Evolutionary conservation across 2,329 filamentous ascomycete species (phyloP), one percentile per base, ranked within the genome.

Genomic region (Calonectria ilicicola): DNA sequence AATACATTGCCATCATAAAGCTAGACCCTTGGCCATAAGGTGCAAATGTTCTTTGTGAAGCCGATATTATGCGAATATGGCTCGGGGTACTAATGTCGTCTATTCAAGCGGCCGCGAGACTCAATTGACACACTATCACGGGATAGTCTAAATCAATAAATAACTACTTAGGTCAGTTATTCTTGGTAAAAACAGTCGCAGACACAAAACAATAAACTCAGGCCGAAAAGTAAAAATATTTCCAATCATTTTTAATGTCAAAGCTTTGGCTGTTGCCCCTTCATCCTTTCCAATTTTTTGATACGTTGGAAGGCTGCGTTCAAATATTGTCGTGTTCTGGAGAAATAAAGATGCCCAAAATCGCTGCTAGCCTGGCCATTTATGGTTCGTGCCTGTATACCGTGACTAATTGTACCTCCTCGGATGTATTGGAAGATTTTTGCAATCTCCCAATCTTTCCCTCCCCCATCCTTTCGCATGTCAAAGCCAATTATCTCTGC

Each of bases 321-420:
- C 56, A 73, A 19, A 3, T 29, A 51, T 38, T 49, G 21, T 21
- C 49, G 71, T 9, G 67, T 67, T 23, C 67, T 73, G n/a, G 21
- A 38, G 26, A 71, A 73, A 38, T 67, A 73, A 14, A 73, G 27
- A 21, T 73, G 68, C 10, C 71, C 27, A 42, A 71, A 73, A 3
- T 67, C 68, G n/a, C 72, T 72, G 60, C 72, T 74, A 3, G 72
- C 72, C 29, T 62, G 69, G 3, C 72, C 72, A 23, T 69, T 74
- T 5, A 74, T 72, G 5, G 60, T 62, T n/a, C 68, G 32, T 8
- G 72, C 72, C 17, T 72, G 64, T 35, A 74, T 74, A 6, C 72
- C 69, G 26, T 74, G 69, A 12, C 46, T 62, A n/a, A 74, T 72
- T 26, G 69, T 69, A 14, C 21, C 72, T 44, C 46, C 69, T 40